Evolutionary conservation across 164 flowering plant species (phyloP).

Genomic region (Vitis riparia): DNA sequence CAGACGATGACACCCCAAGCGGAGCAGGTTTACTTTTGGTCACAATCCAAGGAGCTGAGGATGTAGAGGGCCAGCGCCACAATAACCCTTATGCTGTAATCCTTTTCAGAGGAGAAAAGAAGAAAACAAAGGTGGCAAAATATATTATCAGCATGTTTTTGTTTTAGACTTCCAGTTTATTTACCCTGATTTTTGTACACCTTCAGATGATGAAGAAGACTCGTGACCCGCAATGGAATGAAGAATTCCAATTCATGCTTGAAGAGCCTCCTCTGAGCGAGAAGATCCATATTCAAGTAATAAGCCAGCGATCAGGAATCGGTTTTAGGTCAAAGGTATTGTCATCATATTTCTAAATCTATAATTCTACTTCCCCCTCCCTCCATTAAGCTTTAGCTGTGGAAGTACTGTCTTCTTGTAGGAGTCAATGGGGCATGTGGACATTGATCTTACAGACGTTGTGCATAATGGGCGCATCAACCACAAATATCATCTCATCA

Average conservation of each 20-base stretch:
- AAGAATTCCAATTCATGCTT: slow-evolving; percentile 61
- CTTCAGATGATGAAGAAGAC: slow-evolving; percentile 41
- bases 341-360: not conserved
- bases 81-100: slow-evolving; percentile 56
- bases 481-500: slow-evolving; percentile 73
- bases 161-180: no score
- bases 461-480: slow-evolving; percentile 85
- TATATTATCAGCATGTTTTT: no score
- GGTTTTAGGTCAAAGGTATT: slow-evolving; percentile 48
- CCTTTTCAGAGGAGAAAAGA: slow-evolving; percentile 54
- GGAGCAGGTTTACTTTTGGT: slow-evolving; percentile 59
- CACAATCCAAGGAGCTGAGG: slow-evolving; percentile 49
- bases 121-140: slow-evolving; percentile 47
- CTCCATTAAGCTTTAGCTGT: not conserved
- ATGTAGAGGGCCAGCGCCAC: slow-evolving; percentile 60
- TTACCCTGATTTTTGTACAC: not conserved
- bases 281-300: slow-evolving; percentile 47
- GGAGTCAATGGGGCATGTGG: slow-evolving; percentile 84
- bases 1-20: slow-evolving; percentile 12
- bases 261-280: slow-evolving; percentile 57
- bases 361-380: not conserved
- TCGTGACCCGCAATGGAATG: slow-evolving; percentile 60
- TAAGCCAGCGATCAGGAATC: slow-evolving; percentile 39
- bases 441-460: slow-evolving; percentile 71
- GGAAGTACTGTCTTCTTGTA: slow-evolving; percentile 12